Base-by-base conservation (phyloP, 2,329 filamentous ascomycete species). In the Arthrobotrys pseudoclavata region DNA sequence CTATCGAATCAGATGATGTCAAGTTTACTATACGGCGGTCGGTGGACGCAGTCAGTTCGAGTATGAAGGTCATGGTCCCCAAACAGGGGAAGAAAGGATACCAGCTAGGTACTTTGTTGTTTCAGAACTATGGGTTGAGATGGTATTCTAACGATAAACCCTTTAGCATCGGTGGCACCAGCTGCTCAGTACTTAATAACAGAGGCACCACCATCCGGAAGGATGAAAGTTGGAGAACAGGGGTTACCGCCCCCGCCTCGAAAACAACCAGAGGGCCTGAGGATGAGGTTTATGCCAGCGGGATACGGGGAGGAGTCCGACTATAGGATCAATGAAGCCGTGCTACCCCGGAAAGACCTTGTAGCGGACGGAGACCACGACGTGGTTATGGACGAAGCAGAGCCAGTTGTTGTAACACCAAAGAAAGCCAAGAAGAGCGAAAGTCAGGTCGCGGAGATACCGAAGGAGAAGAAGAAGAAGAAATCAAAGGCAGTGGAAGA, bases 281-380 rank as follows among this genome's bases (percentile, higher is more conserved):
- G 52, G 42, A 81, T 81, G 80, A 63, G 80, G 22, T 81, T 79
- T 40, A 79, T 79, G 76, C 80, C 80, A 12, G 78, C 79, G 37
- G 80, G 80, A 20, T 80, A 79, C 26, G 79, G 76, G 12, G 79
- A 69, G n/a, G 79, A 78, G 53, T 62, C 69, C 15, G 68, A 74
- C 15, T 55, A 60, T 20, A 55, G 42, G 22, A 60, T 74, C 48
- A 79, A 74, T 48, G 52, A 42, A 26, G 57, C 75, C 4, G 64
- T 74, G 10, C 40, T 72, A 20, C 68, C 69, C 13, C 45, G n/a
- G 29, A 79, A 48, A 37, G 75, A 79, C 37, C 61, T 77, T 15
- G 64, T 79, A 13, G 67, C 45, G 18, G 45, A 20, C 5, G 37
- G 42, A 10, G 68, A 78, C 12, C 37, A 53, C 7, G 69, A 72